These are phyloP conservation scores for Geotrichum ghanense DNA, from an alignment of 805 yeast genomes.

Conservation along the genomic window DNA sequence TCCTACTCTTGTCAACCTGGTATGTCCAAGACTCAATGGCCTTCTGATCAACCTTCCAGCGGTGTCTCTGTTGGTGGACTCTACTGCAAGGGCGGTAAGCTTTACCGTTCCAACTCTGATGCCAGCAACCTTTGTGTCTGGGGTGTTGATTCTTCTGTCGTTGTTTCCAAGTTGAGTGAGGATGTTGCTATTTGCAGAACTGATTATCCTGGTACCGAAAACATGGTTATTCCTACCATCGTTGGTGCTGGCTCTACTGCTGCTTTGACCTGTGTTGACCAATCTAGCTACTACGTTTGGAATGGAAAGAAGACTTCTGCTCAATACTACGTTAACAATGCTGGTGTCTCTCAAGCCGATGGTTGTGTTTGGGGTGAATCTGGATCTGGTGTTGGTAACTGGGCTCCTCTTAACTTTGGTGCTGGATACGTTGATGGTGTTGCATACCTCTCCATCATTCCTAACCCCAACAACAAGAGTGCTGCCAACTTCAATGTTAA, in stretches of 20 bases:
- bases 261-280: slow-evolving; percentile 72
- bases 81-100: slow-evolving; percentile 69
- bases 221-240: slow-evolving; percentile 91
- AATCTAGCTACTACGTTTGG: slow-evolving; percentile 72
- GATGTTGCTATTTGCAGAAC: slow-evolving; percentile 92
- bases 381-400: slow-evolving; percentile 83
- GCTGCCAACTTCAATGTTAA: slow-evolving; percentile 64
- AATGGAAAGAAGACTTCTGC: slow-evolving; percentile 73
- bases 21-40: slow-evolving; percentile 99
- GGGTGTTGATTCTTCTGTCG: slow-evolving; percentile 65
- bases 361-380: slow-evolving; percentile 91
- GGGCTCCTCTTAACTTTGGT: slow-evolving; percentile 96
- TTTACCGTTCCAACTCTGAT: slow-evolving; percentile 68
- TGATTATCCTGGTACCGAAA: slow-evolving; percentile 98
- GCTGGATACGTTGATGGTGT: slow-evolving; percentile 69
- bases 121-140: slow-evolving; percentile 70
- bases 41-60: slow-evolving; percentile 68
- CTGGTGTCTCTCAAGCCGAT: slow-evolving; percentile 80
- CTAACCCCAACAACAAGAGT: slow-evolving; percentile 79
- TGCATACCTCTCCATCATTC: slow-evolving; percentile 81
- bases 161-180: slow-evolving; percentile 49
- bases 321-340: slow-evolving; percentile 95
- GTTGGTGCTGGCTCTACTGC: slow-evolving; percentile 54
- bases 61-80: slow-evolving; percentile 96
- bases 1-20: slow-evolving; percentile 98